Base-by-base conservation (phyloP, 2,329 filamentous ascomycete species). In the Penicillium sp. region DNA sequence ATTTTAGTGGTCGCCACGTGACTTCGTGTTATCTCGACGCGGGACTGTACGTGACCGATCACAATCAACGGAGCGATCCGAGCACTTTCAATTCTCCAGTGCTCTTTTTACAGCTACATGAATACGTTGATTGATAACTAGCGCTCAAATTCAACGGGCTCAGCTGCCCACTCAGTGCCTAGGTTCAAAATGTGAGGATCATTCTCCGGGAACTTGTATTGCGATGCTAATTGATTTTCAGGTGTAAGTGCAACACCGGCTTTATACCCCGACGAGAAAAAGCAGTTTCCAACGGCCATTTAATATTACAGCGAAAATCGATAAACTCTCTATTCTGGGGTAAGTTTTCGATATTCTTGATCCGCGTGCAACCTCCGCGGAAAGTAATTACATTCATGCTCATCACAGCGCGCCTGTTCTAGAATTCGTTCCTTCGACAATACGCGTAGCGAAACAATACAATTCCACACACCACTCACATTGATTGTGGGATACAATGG, bases 401-500 rank as follows among this genome's bases (percentile, higher is more conserved):
- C 23, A 61, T 39, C 14, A 16, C 26, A 27, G 23, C 36, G 7
- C 36, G 40, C 23, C 42, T 14, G 4, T 55, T 53, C 8, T 61
- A 84, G 84, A 70, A 80, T 90, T 63, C 90, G 93, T 64, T 97
- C 93, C 53, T 97, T 97, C 72, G 89, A 88, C 73, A 88, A 89
- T 61, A 80, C 81, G 40, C 79, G 82, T 56, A 82, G 82, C 61
- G 89, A 97, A 75, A 87, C 84, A 35, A 96, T 97, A 58, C 82
- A 88, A 63, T 97, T 99, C 72, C 86, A 91, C 61, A 88, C 90
- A 0, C 95, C 94, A 26, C 81, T 99, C 53, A 99, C 94, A 11
- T 82, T 99, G 58, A 99, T 99, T 63, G 95, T 99, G 55, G 94
- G 94, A 55, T 90, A 91, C 75, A 99, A 99, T 77, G 94, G 94